Evolutionary conservation across 148 eudicot genomes (phyloP).

Genomic region (Arctostaphylos glauca): DNA sequence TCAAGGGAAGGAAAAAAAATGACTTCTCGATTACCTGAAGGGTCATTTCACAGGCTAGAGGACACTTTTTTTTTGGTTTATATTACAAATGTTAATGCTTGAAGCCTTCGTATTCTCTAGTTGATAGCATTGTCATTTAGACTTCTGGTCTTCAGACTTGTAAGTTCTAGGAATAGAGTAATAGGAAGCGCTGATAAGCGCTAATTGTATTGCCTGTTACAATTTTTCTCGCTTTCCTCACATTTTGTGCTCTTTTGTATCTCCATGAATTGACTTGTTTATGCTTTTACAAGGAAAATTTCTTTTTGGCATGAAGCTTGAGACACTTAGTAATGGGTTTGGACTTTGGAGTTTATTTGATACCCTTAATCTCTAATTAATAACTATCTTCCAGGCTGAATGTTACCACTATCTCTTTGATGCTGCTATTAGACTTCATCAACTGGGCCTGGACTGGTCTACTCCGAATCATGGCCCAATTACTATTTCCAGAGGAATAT

Average conservation of each 20-base stretch:
- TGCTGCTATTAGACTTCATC: conserved; percentile 86
- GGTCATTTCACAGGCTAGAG: neutral
- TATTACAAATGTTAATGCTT: conserved; percentile 1
- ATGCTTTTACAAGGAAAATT: neutral
- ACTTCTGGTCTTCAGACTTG: neutral
- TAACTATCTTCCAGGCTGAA: conserved; percentile 61
- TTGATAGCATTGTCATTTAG: neutral
- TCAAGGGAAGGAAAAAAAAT: neutral
- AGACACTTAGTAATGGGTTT: neutral
- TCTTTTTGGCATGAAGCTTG: neutral
- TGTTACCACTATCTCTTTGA: conserved; percentile 95
- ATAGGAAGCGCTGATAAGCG: neutral
- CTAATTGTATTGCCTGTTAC: neutral
- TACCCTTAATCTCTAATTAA: neutral
- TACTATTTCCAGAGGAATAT: conserved; percentile 28
- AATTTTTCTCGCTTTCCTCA: neutral
- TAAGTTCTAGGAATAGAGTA: neutral
- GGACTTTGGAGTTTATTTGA: neutral
- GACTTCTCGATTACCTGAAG: neutral
- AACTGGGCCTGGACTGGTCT: conserved; percentile 81
- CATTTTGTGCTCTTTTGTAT: neutral
- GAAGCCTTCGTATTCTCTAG: neutral
- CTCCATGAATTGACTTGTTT: neutral
- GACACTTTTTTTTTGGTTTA: neutral
- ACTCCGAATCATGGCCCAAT: conserved; percentile 76